Base-by-base conservation (phyloP, 192 early-diverging fungal species). In the Backusella parvicylindrica region DNA sequence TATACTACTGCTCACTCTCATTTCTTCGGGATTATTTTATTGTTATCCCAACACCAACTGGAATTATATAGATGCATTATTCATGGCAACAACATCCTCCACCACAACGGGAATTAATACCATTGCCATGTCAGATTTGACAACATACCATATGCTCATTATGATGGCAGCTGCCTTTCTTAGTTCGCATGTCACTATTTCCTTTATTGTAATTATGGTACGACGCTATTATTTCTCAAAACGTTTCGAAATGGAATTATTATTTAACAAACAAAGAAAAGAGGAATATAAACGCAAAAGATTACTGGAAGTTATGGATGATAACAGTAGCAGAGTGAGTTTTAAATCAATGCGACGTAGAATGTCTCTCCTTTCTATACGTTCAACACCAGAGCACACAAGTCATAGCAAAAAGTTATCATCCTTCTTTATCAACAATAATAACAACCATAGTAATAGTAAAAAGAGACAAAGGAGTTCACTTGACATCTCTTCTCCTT, bases 71-170 rank as follows among this genome's bases (percentile, higher is more conserved):
- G 80, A 81, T 74, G 72, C 80, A 0, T 23, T 81, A 13, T 81
- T 77, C 31, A 77, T 75, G 72, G 71, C 73, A 11, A 69, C 73
- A 0, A 73, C 80, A 13, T 69, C 50, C 6, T 47, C 49, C 1
- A 77, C 80, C 37, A 73, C 70, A 26, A 81, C 80, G 1, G 80
- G 80, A 9, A 68, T 81, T 60, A 81, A 81, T 41, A 77, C 76
- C 21, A 66, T 81, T 11, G 50, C 67, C n/a, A 50, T 81, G 43
- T 75, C 72, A 0, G 23, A 70, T 23, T 53, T 81, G 69, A 71
- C 72, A 7, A 68, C 49, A 6, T 81, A 81, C 30, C 80, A 81
- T 26, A 68, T 70, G 9, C 4, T 66, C 8, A 15, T 81, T 6
- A 31, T 81, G 0, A 77, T 70, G 28, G 18, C 72, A 32, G 64